These are phyloP conservation scores for Myotisia sp. DNA, from an alignment of 2,329 filamentous ascomycete genomes.

Conservation along the genomic window DNA sequence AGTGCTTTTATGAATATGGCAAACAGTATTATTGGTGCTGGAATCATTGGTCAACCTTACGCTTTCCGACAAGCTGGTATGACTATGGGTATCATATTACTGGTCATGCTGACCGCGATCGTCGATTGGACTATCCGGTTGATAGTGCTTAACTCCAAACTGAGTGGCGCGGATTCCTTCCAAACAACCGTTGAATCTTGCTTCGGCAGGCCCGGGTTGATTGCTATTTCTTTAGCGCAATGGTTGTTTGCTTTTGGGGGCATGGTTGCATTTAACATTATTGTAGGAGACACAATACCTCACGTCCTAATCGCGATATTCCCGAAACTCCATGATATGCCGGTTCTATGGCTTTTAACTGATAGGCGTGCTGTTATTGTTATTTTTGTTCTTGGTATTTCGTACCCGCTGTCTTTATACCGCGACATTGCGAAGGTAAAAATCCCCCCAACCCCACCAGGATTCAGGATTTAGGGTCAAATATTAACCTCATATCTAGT, in stretches of 20 bases:
- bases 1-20: constrained; percentile 99
- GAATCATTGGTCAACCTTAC: constrained; percentile 75
- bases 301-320: constrained; percentile 74
- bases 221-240: constrained; percentile 83
- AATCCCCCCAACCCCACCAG: constrained; percentile 3
- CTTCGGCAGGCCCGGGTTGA: constrained; percentile 73
- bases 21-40: constrained; percentile 81
- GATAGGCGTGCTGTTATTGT: constrained; percentile 73
- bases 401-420: constrained; percentile 84
- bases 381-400: constrained; percentile 72
- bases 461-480: too few species aligned
- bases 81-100: constrained; percentile 60
- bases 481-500: constrained; percentile 39
- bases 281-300: constrained; percentile 91
- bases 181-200: constrained; percentile 93
- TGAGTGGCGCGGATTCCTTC: constrained; percentile 85
- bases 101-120: constrained; percentile 64
- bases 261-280: constrained; percentile 96
- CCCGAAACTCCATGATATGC: constrained; percentile 55
- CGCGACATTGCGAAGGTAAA: constrained; percentile 88
- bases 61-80: constrained; percentile 89
- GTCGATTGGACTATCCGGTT: constrained; percentile 97
- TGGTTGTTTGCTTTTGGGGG: constrained; percentile 98
- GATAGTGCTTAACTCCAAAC: constrained; percentile 94
- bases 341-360: constrained; percentile 68